Evolutionary conservation across 2,329 filamentous ascomycete genomes (phyloP).

Genomic region (Ramichloridium luteum): DNA sequence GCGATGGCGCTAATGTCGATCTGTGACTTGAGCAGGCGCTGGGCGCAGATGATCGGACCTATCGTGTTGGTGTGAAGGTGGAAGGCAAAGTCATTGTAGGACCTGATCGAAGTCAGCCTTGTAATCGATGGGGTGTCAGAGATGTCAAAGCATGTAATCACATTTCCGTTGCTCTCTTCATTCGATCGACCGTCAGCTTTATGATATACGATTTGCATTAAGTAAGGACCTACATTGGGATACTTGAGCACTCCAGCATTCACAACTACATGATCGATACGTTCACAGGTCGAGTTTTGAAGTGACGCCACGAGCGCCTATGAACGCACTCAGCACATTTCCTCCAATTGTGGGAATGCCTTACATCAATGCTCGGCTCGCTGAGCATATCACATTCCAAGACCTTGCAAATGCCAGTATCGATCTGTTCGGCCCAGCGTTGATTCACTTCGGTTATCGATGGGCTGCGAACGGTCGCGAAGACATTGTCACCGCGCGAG

Average conservation of each 20-base stretch:
- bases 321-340: too few species aligned
- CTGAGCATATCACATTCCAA: slow-evolving; percentile 39
- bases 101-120: slow-evolving; percentile 25
- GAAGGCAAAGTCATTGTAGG: slow-evolving; percentile 41
- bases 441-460: too few species aligned
- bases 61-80: slow-evolving; percentile 48
- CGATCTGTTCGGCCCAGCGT: not conserved
- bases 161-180: slow-evolving; percentile 40
- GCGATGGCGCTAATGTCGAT: slow-evolving; percentile 39
- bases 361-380: slow-evolving; percentile 40
- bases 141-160: slow-evolving; percentile 21
- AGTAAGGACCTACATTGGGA: slow-evolving; percentile 38
- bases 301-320: too few species aligned
- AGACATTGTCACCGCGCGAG: slow-evolving; percentile 35
- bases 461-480: slow-evolving; percentile 39
- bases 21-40: slow-evolving; percentile 37
- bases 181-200: too few species aligned
- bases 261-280: slow-evolving; percentile 43
- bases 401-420: slow-evolving; percentile 7
- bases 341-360: too few species aligned
- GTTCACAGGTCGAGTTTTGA: too few species aligned
- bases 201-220: not conserved
- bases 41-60: slow-evolving; percentile 45
- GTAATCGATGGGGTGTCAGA: not conserved
- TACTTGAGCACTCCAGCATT: slow-evolving; percentile 46